Base-by-base conservation (phyloP, 257 asterid species). In the Apocynum venetum region DNA sequence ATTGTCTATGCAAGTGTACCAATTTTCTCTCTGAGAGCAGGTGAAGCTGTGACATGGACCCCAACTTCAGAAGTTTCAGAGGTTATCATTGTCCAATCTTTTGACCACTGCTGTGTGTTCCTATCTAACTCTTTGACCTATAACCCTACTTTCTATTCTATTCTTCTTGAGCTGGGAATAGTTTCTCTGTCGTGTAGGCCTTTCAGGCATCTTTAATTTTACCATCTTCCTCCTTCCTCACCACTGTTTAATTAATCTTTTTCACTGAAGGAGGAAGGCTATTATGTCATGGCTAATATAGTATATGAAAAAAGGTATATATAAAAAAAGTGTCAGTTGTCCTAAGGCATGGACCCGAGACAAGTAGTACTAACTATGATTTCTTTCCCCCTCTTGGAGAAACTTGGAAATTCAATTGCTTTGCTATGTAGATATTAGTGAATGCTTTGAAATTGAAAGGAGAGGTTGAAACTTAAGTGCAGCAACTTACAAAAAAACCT, bases 41-140 rank as follows among this genome's bases (percentile, higher is more conserved):
- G 82, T 73, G 84, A 73, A 67, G 73, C 68, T 78, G 79, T 78
- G 80, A 80, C 74, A 74, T 82, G 82, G 82, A 69, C 60, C 79
- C 80, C 79, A 78, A 78, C 77, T 67, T 82, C 85, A 82, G 85
- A 82, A 65, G 71, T n/a, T 12, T 13, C 77, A 75, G 80, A 60
- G 38, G 63, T 73, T 73, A 82, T 82, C 74, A 78, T 78, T 82
- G 80, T 76, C 52, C 70, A 60, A 59, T 67, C 76, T 69, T 79
- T 82, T 82, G 85, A 77, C 82, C 85, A 73, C 12, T 36, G 53
- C 55, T 40, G 6, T 46, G 55, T 15, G 49, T 49, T 57, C 66
- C 55, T 44, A 55, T 20, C 46, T 0, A 4, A n/a, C 61, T 17
- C 71, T 82, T 82, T 76, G 81, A 79, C 85, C 82, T 81, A 66